Evolutionary conservation across 768 basidiomycete species (phyloP).

Genomic region (Tephrocybe sp.): DNA sequence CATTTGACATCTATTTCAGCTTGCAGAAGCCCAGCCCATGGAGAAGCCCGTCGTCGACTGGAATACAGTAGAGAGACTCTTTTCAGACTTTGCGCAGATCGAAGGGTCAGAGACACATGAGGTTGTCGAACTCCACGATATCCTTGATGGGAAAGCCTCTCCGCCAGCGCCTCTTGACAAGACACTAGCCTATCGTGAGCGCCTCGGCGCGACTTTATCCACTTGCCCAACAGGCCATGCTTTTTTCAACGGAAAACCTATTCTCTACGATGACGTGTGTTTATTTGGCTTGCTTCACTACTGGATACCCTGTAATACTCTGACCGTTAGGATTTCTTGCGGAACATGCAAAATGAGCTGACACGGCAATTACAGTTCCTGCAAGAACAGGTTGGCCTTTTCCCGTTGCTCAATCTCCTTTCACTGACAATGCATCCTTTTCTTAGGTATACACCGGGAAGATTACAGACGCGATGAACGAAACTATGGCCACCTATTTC

Average conservation of each 20-base stretch:
- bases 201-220: constrained; percentile 52
- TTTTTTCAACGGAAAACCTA: constrained; percentile 90
- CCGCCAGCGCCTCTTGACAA: constrained; percentile 38
- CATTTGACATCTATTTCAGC: constrained; percentile 25
- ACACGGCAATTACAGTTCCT: constrained; percentile 62
- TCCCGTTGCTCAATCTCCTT: background rate
- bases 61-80: constrained; percentile 39
- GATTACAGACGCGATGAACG: constrained; percentile 51
- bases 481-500: constrained; percentile 72
- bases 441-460: constrained; percentile 56
- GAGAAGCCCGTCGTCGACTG: constrained; percentile 35
- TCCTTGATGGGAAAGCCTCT: constrained; percentile 33
- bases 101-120: constrained; percentile 28
- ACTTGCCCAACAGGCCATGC: constrained; percentile 55
- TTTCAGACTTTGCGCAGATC: constrained; percentile 32
- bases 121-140: constrained; percentile 34
- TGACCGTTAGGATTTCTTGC: constrained; percentile 57
- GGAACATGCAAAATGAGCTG: constrained; percentile 61
- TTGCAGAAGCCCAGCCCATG: constrained; percentile 34
- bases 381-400: constrained; percentile 63
- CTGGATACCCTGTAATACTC: background rate
- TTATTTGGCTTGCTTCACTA: background rate
- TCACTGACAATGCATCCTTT: background rate
- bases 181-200: constrained; percentile 51
- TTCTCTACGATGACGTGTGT: constrained; percentile 66